These are phyloP conservation scores for Pseudogymnoascus sp. DNA, from an alignment of 2,329 filamentous ascomycete genomes.

Conservation along the genomic window DNA sequence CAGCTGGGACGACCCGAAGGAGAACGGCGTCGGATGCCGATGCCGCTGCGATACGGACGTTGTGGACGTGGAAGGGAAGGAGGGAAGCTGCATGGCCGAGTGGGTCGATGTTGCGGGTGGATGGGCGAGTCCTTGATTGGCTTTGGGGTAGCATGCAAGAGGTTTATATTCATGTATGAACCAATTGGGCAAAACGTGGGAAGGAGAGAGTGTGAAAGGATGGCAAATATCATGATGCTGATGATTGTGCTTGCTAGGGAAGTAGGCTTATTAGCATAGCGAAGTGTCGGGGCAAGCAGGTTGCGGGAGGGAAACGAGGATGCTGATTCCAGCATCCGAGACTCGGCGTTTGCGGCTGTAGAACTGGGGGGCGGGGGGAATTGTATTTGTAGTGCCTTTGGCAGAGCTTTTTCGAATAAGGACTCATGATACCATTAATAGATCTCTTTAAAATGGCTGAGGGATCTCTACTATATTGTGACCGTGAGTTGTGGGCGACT, in stretches of 20 bases:
- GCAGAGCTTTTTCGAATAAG: neutral
- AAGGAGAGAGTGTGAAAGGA: neutral
- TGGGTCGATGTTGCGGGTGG: constrained; percentile 97
- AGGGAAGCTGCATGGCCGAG: constrained; percentile 87
- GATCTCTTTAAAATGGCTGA: neutral
- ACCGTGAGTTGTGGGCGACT: neutral
- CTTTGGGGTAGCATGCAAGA: neutral
- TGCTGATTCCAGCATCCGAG: neutral
- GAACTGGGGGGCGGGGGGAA: neutral
- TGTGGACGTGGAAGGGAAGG: constrained; percentile 94
- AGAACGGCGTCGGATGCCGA: constrained; percentile 94
- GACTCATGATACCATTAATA: constrained; percentile 6
- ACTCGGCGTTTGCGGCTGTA: constrained; percentile 4
- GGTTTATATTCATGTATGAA: neutral
- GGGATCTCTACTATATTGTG: neutral
- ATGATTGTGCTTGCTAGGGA: neutral
- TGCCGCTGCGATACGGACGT: constrained; percentile 97
- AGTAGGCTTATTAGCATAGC: neutral
- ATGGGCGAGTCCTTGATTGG: constrained; percentile 52
- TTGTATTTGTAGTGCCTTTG: constrained; percentile 1
- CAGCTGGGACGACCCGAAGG: constrained; percentile 74
- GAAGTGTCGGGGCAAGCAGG: neutral
- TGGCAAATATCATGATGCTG: neutral
- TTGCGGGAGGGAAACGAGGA: neutral
- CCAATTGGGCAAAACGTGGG: neutral